Percentiles rank a stretch among this genome's conserved stretches.
These are phyloP conservation scores for Chlorociboria aeruginascens DNA, from an alignment of 495 filamentous ascomycete genomes.

Conservation along the genomic window DNA sequence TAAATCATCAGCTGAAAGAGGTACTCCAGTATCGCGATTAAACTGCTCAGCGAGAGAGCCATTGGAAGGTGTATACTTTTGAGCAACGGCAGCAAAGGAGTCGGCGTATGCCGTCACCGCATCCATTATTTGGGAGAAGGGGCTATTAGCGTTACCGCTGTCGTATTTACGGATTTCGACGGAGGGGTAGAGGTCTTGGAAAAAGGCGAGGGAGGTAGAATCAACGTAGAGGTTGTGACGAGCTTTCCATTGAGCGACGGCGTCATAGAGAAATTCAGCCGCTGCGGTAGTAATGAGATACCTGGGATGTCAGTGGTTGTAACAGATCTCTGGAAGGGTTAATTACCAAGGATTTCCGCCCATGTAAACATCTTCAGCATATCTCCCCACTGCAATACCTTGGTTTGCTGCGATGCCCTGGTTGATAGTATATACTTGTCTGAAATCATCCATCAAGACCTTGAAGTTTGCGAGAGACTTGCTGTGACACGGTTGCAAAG, in stretches of 20 bases:
- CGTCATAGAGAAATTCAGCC: conserved; percentile 50
- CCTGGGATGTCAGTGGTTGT: conserved; percentile 4
- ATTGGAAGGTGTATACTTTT: conserved; percentile 36
- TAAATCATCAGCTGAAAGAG: conserved; percentile 37
- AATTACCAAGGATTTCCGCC: conserved; percentile 30
- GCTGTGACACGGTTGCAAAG: conserved; percentile 38
- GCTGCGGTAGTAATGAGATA: conserved; percentile 38
- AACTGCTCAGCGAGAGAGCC: conserved; percentile 49
- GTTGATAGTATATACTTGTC: conserved; percentile 36
- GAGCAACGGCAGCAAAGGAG: conserved; percentile 39
- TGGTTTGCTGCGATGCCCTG: conserved; percentile 23
- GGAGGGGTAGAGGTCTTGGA: conserved; percentile 32
- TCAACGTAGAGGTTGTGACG: conserved; percentile 32
- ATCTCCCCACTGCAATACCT: conserved; percentile 48
- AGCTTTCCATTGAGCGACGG: conserved; percentile 41
- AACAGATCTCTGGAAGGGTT: not conserved
- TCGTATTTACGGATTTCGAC: conserved; percentile 33
- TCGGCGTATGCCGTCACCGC: conserved; percentile 48
- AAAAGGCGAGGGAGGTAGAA: conserved; percentile 37
- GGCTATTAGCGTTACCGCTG: conserved; percentile 24
- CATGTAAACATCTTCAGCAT: conserved; percentile 48
- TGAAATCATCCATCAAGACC: conserved; percentile 35
- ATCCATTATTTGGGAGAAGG: conserved; percentile 34
- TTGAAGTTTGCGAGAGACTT: conserved; percentile 38
- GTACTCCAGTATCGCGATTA: conserved; percentile 31